Percentiles rank a stretch among this genome's conserved stretches.
These are phyloP conservation scores for Suillus alpinus DNA, from an alignment of 768 basidiomycete genomes.

Conservation along the genomic window DNA sequence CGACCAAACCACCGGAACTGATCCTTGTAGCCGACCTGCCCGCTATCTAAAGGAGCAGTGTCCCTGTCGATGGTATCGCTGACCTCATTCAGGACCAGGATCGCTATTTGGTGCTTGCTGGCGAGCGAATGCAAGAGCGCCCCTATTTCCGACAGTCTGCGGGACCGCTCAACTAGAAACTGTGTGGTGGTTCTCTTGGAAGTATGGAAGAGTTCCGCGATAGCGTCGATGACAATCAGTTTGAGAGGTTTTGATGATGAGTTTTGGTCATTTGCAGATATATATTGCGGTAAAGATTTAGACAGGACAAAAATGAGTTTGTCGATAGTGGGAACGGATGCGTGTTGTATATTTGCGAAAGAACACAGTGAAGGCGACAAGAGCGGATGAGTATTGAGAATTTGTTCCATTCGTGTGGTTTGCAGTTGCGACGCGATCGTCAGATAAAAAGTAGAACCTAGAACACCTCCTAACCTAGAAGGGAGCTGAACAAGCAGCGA, in stretches of 20 bases:
- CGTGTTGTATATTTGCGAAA: slow-evolving; percentile 60
- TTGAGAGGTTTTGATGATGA: slow-evolving; percentile 55
- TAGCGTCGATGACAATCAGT: slow-evolving; percentile 82
- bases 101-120: slow-evolving; percentile 56
- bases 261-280: slow-evolving; percentile 32
- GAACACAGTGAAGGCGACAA: slow-evolving; percentile 42
- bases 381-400: slow-evolving; percentile 49
- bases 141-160: slow-evolving; percentile 65
- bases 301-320: slow-evolving; percentile 56
- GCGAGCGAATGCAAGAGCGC: slow-evolving; percentile 71
- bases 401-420: slow-evolving; percentile 65
- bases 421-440: slow-evolving; percentile 70
- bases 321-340: slow-evolving; percentile 52
- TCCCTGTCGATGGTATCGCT: slow-evolving; percentile 64
- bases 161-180: slow-evolving; percentile 71
- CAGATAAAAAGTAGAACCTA: slow-evolving; percentile 73
- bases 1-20: slow-evolving; percentile 79
- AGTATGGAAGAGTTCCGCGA: slow-evolving; percentile 81
- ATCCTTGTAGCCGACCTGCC: slow-evolving; percentile 58
- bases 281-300: slow-evolving; percentile 50
- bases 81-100: slow-evolving; percentile 89
- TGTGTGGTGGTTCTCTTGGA: slow-evolving; percentile 54
- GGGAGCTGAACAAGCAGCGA: slow-evolving; percentile 78
- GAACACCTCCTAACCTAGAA: slow-evolving; percentile 49
- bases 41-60: slow-evolving; percentile 12